Evolutionary conservation across 2,329 filamentous ascomycete species (phyloP).

Genomic region (Ceratocystis lukuohia): DNA sequence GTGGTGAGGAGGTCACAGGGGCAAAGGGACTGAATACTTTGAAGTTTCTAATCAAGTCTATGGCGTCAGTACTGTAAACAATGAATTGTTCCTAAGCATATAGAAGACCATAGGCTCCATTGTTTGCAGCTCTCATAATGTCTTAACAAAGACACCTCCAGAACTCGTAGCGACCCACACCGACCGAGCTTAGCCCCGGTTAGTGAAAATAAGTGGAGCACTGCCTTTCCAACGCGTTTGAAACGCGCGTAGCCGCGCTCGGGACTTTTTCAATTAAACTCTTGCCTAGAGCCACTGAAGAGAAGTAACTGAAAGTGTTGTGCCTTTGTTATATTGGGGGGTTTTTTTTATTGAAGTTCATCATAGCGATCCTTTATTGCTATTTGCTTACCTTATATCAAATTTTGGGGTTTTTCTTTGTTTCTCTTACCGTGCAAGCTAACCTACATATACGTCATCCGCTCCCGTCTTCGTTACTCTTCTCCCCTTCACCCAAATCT

Average conservation of each 20-base stretch:
- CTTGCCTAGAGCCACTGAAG: too few relatives aligned
- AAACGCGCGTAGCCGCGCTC: neutral
- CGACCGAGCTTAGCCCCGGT: neutral
- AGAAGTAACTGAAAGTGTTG: neutral
- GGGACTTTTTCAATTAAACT: neutral
- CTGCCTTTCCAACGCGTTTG: neutral
- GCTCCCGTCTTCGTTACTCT: too few relatives aligned
- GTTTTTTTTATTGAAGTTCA: too few relatives aligned
- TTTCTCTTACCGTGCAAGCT: too few relatives aligned
- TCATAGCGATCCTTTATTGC: too few relatives aligned
- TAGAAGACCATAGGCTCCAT: neutral
- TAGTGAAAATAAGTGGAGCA: neutral
- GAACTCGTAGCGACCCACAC: neutral
- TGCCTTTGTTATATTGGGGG: neutral
- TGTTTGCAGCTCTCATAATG: neutral
- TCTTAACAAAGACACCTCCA: neutral
- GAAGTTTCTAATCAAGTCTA: neutral
- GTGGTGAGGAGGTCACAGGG: conserved; percentile 5
- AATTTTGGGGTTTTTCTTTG: too few relatives aligned
- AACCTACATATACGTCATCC: too few relatives aligned
- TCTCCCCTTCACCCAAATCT: neutral
- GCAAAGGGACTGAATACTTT: neutral
- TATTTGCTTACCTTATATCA: too few relatives aligned
- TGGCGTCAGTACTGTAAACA: neutral
- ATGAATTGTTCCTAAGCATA: too few relatives aligned